Base-by-base conservation (phyloP, 2,329 filamentous ascomycete species). In the Akanthomyces lecanii region DNA sequence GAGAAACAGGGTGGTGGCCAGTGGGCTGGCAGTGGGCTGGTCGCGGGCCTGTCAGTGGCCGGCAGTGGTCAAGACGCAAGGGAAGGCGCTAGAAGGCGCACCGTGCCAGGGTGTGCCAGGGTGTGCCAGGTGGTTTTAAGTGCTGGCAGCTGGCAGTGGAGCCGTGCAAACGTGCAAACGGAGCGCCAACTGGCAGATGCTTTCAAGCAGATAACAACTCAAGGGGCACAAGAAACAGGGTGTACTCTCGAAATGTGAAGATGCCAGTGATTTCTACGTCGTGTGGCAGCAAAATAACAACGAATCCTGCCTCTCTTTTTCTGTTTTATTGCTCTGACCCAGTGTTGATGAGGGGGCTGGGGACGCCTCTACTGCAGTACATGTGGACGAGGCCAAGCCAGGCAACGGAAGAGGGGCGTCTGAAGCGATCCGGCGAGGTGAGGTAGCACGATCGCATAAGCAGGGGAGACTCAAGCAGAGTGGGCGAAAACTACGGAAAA, bases 81-180 rank as follows among this genome's bases (percentile, higher is more conserved):
- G 45, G 47, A 60, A 60, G 18, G 36, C 57, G 56, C 56, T 47
- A 59, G 21, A 30, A 59, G 38, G 21, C 25, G 33, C 52, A 40
- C 52, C 14, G 36, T 18, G 36, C 51, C 36, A n/a, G 52, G 44
- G 28, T 48, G 36, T 18, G 36, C 51, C 36, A n/a, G 52, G 44
- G 28, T 48, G 42, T 58, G 55, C 44, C 42, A 58, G 42, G 33
- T 51, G 45, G 57, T 51, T 36, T 60, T 60, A 60, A 60, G 57
- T 60, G 57, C 57, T 52, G 57, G 47, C 57, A 60, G 57, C 47
- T 51, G 36, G 54, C 18, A 33, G 56, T 40, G 57, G 25, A 23
- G 25, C 42, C 30, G 12, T 48, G 45, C 45, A 48, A 48, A 40
- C 30, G 44, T 33, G 45, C 44, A 59, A 50, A 50, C 56, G 10